Evolutionary conservation across 1,284 basidiomycete genomes (phyloP).

Genomic region (Ceratobasidium theobromae): DNA sequence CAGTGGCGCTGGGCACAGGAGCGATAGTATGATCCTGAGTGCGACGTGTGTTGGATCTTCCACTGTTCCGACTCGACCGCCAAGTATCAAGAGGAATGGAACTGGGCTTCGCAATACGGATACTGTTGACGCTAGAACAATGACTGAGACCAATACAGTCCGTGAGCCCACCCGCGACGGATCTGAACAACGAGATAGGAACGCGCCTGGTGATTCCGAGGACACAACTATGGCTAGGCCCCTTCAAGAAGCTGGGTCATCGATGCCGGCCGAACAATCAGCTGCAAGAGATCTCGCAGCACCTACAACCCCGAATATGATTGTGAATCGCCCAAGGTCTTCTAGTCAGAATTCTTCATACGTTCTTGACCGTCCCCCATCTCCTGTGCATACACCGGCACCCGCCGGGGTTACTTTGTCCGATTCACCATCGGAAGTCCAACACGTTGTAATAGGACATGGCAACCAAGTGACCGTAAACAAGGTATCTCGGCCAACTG

Average conservation of each 20-base stretch:
- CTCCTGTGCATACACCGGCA: neutral
- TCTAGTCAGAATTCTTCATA: neutral
- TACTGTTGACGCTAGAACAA: neutral
- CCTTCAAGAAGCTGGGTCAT: neutral
- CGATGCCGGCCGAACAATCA: neutral
- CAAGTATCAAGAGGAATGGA: neutral
- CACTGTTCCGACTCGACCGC: neutral
- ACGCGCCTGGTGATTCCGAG: conserved; percentile 11
- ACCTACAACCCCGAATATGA: conserved; percentile 7
- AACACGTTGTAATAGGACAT: neutral
- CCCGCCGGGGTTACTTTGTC: neutral
- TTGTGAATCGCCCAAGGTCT: neutral
- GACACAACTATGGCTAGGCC: conserved; percentile 5
- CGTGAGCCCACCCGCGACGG: neutral
- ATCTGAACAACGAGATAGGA: conserved; percentile 11
- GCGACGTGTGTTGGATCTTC: conserved; percentile 10
- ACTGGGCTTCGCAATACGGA: neutral
- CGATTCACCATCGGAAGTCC: neutral
- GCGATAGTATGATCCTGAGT: neutral
- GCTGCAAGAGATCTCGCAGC: conserved; percentile 10
- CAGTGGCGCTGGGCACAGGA: neutral
- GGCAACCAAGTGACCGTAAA: neutral
- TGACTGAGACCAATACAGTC: conserved; percentile 6
- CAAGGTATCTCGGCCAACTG: neutral
- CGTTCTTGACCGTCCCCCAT: neutral